Evolutionary conservation across 2,329 filamentous ascomycete genomes (phyloP), one percentile per base, ranked within the genome.

Genomic region (Hypoxylon sp.): DNA sequence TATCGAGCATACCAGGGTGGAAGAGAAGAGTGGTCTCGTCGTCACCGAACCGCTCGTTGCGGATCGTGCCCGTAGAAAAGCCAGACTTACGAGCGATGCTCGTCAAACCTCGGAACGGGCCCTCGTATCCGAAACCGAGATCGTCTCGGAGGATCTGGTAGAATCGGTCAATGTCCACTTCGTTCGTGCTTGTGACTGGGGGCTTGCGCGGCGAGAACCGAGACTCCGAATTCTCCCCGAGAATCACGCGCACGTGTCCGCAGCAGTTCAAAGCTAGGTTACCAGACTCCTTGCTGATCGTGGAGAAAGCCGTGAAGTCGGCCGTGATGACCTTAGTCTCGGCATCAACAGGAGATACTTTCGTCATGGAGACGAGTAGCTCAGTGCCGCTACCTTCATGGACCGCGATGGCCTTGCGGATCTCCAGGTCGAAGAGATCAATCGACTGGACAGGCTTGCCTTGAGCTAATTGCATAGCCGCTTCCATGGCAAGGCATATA

Each of bases 401-500:
- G 22, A 47, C 22, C 6, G 44, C 44, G 15, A 47, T 57, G 19
- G 55, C 55, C 17, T 48, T 48, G 4, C 55, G 46, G 15, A 57
- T 51, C 34, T 57, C 55, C 4, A 57, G 46, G 11, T 57, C 55
- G 24, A 57, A 43, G 11, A 57, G 10, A 15, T 48, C 26, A 7
- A 59, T 53, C 24, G 50, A 47, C 17, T 37, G 13, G 22, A 51
- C 22, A 2, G 30, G 19, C 19, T 37, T 37, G 20, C 30, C 28
- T 11, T 51, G 30, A 8, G 48, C 30, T 2, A 51, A 7, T 10
- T 24, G 20, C 30, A 46, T 50, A 22, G 28, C 41, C n/a, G 22
- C 41, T 37, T 64, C 56, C 17, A 56, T 22, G 10, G 46, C 44
- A 22, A 55, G 24, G 34, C 43, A 34, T 22, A 64, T 44, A 24